These are phyloP conservation scores for Venturia carpophila DNA, from an alignment of 2,329 filamentous ascomycete genomes.

Conservation along the genomic window DNA sequence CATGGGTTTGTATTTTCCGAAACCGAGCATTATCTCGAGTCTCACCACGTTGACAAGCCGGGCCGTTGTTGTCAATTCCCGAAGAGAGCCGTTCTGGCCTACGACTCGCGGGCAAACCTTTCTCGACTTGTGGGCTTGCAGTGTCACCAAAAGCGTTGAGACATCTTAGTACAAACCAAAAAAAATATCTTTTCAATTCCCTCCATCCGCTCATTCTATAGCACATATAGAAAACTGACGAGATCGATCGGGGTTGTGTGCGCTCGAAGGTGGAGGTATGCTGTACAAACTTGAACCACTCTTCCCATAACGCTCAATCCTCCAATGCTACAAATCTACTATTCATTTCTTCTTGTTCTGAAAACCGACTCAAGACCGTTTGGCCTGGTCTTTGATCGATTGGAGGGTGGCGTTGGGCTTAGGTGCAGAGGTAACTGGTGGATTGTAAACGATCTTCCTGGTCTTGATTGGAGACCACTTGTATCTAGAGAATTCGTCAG, in stretches of 20 bases:
- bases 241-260: not conserved
- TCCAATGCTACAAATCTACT: not conserved
- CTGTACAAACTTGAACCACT: not conserved
- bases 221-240: conserved; percentile 6
- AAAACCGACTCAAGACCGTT: not conserved
- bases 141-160: not conserved
- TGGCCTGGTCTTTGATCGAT: conserved; percentile 8
- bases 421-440: conserved; percentile 7
- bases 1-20: too few species aligned
- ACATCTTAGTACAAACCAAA: not conserved
- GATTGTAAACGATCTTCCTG: conserved; percentile 73
- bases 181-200: not conserved
- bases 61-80: not conserved
- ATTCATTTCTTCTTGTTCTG: not conserved
- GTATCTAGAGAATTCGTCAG: conserved; percentile 49
- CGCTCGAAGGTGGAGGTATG: not conserved
- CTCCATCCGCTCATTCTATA: conserved; percentile 1
- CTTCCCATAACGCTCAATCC: not conserved
- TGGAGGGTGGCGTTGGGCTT: conserved; percentile 1
- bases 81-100: not conserved
- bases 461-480: conserved; percentile 98
- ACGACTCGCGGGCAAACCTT: too few species aligned
- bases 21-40: too few species aligned
- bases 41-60: too few species aligned
- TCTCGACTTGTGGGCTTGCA: not conserved